phyloP scores from a whole-genome alignment of 148 eudicot species.

The Fagopyrum esculentum region DNA sequence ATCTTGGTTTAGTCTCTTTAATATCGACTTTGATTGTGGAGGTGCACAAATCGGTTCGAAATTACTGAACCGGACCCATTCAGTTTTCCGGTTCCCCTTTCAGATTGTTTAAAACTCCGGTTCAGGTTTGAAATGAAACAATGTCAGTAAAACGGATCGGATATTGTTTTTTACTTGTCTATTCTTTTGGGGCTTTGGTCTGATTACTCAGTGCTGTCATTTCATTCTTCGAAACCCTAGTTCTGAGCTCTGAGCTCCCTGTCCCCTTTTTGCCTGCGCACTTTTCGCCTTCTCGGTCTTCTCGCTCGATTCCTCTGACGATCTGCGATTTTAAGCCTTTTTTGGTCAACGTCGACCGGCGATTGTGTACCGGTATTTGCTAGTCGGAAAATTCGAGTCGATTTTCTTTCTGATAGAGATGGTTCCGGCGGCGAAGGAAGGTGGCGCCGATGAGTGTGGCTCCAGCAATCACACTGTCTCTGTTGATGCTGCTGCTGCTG shows the following conservation, averaged over 20 bases:
- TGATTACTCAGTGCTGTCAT: not conserved
- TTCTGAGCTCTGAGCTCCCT: not conserved
- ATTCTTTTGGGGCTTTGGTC: not conserved
- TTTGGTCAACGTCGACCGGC: not conserved
- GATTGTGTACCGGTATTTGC: not conserved
- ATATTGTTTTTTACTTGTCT: not conserved
- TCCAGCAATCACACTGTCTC: not conserved
- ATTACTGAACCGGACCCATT: no score
- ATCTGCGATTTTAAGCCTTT: not conserved
- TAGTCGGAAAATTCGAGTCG: not conserved
- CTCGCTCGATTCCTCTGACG: not conserved
- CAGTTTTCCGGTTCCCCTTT: not conserved
- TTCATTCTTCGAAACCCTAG: conserved; percentile 7
- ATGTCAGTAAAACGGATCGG: not conserved
- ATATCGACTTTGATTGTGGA: not conserved
- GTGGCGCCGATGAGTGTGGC: not conserved
- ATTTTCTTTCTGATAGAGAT: not conserved
- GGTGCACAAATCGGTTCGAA: not conserved
- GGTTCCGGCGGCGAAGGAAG: conserved; percentile 4
- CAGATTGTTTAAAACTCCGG: not conserved
- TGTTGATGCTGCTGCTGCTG: not conserved
- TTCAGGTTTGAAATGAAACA: not conserved
- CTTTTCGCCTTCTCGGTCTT: conserved; percentile 6
- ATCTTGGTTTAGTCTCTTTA: not conserved
- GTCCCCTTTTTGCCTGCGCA: conserved; percentile 10